Percentiles rank a stretch among this genome's conserved stretches.
Conservation (phyloP, 495 filamentous ascomycete species). For the Daldinia decipiens region DNA sequence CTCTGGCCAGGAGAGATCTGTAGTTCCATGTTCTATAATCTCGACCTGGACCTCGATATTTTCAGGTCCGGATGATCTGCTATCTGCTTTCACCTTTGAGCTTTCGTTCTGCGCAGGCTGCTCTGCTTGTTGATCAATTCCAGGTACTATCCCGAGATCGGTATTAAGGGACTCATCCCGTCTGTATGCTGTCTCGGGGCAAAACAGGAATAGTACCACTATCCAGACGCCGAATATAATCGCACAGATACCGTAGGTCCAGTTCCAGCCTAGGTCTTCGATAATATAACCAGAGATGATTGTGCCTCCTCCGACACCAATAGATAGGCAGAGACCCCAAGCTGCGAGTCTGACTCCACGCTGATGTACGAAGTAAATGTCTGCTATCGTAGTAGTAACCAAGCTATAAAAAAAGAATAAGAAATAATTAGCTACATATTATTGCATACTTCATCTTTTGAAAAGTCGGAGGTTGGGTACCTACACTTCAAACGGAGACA, state of each 20-base stretch:
- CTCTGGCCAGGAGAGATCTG: slow-evolving; percentile 31
- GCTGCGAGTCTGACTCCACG: slow-evolving; percentile 45
- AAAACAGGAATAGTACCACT: slow-evolving; percentile 47
- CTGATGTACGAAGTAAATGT: slow-evolving; percentile 62
- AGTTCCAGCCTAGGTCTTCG: slow-evolving; percentile 48
- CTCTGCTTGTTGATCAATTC: slow-evolving; percentile 25
- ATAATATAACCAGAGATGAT: slow-evolving; percentile 52
- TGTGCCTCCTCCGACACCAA: slow-evolving; percentile 40
- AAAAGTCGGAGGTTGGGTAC: background rate
- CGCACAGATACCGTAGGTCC: slow-evolving; percentile 48
- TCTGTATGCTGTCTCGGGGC: slow-evolving; percentile 50
- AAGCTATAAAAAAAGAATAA: slow-evolving; percentile 32
- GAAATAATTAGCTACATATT: background rate
- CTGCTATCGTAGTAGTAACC: slow-evolving; percentile 57
- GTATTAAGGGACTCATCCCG: slow-evolving; percentile 44
- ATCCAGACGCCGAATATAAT: slow-evolving; percentile 45
- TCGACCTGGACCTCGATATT: slow-evolving; percentile 22
- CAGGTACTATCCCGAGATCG: slow-evolving; percentile 44
- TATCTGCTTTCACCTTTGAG: slow-evolving; percentile 15
- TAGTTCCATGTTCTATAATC: slow-evolving; percentile 18
- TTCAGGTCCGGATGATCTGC: background rate
- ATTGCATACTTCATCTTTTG: background rate
- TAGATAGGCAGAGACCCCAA: slow-evolving; percentile 44
- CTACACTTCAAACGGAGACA: slow-evolving; percentile 61
- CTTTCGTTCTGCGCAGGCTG: slow-evolving; percentile 12